These are phyloP conservation scores for Whalleya microplaca DNA, from an alignment of 2,329 filamentous ascomycete species.

Conservation along the genomic window DNA sequence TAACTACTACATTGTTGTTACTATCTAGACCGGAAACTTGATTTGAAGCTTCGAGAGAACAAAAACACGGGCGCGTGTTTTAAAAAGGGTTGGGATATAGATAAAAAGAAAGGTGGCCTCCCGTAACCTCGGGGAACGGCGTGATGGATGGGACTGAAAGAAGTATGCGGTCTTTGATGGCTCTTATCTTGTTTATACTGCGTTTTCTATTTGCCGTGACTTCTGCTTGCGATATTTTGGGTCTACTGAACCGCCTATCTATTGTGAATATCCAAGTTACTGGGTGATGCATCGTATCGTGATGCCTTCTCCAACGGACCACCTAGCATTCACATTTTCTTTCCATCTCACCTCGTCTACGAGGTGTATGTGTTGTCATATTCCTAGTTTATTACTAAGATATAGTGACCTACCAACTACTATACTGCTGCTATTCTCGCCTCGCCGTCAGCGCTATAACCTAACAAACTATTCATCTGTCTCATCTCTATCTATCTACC, in stretches of 20 bases:
- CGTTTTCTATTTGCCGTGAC: background rate
- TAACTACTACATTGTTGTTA: background rate
- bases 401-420: too few species aligned
- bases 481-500: too few species aligned
- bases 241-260: background rate
- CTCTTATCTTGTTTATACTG: background rate
- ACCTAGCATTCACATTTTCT: too few species aligned
- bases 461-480: too few species aligned
- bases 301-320: too few species aligned
- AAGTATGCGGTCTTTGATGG: background rate
- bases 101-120: background rate
- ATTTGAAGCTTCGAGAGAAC: background rate
- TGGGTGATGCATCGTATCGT: too few species aligned
- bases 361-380: too few species aligned
- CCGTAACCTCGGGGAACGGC: background rate
- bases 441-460: too few species aligned
- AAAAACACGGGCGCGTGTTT: background rate
- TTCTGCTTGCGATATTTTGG: background rate
- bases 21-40: background rate
- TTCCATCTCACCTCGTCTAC: too few species aligned
- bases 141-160: background rate
- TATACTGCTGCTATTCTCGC: too few species aligned
- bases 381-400: too few species aligned
- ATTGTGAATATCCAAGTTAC: too few species aligned
- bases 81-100: background rate